A percentile compares a stretch with the other conserved stretches of the same genome.
Evolutionary conservation across 495 filamentous ascomycete genomes (phyloP).

Genomic region (Trichoderma erinaceum): DNA sequence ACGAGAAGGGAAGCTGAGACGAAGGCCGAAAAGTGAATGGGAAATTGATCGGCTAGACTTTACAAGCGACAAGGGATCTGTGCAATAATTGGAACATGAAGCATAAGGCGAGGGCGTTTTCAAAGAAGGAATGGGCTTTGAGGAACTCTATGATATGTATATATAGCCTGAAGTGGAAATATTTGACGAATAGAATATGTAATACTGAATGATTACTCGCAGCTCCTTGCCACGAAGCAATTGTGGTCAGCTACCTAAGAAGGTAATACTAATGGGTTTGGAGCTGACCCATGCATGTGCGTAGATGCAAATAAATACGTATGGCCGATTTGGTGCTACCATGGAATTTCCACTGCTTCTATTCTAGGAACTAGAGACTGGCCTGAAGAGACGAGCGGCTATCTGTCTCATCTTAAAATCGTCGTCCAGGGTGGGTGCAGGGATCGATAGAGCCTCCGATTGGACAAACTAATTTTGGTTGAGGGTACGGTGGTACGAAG

Average conservation of each 20-base stretch:
- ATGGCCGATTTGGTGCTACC: not conserved
- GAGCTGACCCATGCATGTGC: too few relatives aligned
- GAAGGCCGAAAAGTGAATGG: not conserved
- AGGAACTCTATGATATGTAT: not conserved
- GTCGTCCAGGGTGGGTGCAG: not conserved
- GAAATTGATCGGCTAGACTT: not conserved
- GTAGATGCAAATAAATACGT: not conserved
- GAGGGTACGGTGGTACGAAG: not conserved
- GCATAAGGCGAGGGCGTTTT: not conserved
- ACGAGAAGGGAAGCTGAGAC: not conserved
- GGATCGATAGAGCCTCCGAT: not conserved
- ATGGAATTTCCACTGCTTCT: not conserved
- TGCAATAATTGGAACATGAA: not conserved
- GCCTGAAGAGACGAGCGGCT: not conserved
- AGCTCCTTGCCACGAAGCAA: too few relatives aligned
- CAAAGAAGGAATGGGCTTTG: not conserved
- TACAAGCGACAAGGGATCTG: not conserved
- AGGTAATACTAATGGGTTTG: too few relatives aligned
- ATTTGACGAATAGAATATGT: not conserved
- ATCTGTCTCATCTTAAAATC: constrained; percentile 6
- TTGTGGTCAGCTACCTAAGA: too few relatives aligned
- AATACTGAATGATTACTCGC: not conserved
- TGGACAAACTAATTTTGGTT: not conserved
- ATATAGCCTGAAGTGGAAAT: not conserved
- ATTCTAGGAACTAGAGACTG: not conserved